Percentiles rank a stretch among this genome's conserved stretches.
Evolutionary conservation across 2,329 filamentous ascomycete genomes (phyloP).

Genomic region (Epichloe sibirici): DNA sequence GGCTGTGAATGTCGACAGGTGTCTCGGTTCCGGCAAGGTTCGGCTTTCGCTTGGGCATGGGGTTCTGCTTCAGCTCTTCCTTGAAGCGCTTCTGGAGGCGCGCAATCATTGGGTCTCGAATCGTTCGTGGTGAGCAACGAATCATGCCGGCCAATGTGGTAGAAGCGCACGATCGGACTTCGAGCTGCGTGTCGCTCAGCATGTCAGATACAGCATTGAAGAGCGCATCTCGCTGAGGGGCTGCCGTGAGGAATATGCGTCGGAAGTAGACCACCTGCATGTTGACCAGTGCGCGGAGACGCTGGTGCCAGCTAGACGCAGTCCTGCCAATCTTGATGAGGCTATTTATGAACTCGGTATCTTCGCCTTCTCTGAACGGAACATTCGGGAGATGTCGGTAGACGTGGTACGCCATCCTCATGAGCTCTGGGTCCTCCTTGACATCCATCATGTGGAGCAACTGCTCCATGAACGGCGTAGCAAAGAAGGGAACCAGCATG

Average conservation of each 20-base stretch:
- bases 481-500: conserved; percentile 83
- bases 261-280: conserved; percentile 99
- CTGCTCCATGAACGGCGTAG: conserved; percentile 77
- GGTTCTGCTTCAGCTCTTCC: conserved; percentile 64
- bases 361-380: conserved; percentile 77
- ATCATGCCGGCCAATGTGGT: conserved; percentile 96
- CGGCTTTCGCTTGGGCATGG: conserved; percentile 62
- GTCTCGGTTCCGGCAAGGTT: conserved; percentile 55
- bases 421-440: conserved; percentile 93
- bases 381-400: conserved; percentile 95
- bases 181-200: conserved; percentile 82
- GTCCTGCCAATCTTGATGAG: conserved; percentile 80
- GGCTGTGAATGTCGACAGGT: conserved; percentile 56
- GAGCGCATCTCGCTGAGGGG: conserved; percentile 62
- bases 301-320: conserved; percentile 87
- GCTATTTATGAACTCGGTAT: conserved; percentile 69
- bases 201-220: conserved; percentile 93
- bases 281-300: conserved; percentile 86
- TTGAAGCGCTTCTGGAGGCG: conserved; percentile 72
- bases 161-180: conserved; percentile 86
- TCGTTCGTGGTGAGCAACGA: conserved; percentile 71
- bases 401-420: conserved; percentile 88
- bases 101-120: conserved; percentile 67
- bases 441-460: conserved; percentile 99
- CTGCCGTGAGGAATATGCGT: conserved; percentile 74